Base-by-base conservation (phyloP, 1,139 yeast species). In the Maudiozyma humilis region DNA sequence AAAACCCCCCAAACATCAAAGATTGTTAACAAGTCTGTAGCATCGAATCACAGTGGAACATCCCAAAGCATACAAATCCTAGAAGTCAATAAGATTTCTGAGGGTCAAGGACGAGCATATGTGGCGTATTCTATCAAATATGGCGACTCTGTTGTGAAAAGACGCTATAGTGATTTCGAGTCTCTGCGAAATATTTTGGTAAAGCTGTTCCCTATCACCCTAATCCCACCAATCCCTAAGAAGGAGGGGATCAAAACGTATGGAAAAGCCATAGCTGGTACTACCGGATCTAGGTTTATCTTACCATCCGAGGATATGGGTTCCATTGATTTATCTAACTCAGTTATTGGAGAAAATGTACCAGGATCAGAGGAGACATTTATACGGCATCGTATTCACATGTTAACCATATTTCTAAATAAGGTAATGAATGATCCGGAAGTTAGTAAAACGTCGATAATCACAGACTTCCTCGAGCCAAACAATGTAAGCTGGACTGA, bases 171-270 rank as follows among this genome's bases (percentile, higher is more conserved):
- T 41, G 98, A 91, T 60, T 91, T 91, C 62, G 97, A 87, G 56
- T 77, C 85, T 45, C 71, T 91, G 35, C 68, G 96, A 45, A 79
- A 73, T 32, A 75, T 82, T 3, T 70, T 91, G 20, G 70, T 79
- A 5, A 79, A 79, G 57, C 67, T 86, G 31, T 88, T 85, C 58
- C 97, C 98, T 1, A 78, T 93, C 38, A 65, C 80, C 13, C 73
- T 91, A 4, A 76, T 91, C 4, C 98, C 98, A 1, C 96, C 97
- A 0, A 87, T 93, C 32, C 98, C 98, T 0, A 96, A 89, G 51
- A 91, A 91, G 64, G 95, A 91, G 44, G 49, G 57, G 7, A 46
- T 63, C 5, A 62, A 60, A 44, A 59, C 55, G 23, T 59, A 60
- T 44, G 53, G 64, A 13, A 57, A 57, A 40, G 48, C 63, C 2